These are phyloP conservation scores for Aureobasidium sp. DNA, from an alignment of 2,329 filamentous ascomycete species.

Conservation along the genomic window DNA sequence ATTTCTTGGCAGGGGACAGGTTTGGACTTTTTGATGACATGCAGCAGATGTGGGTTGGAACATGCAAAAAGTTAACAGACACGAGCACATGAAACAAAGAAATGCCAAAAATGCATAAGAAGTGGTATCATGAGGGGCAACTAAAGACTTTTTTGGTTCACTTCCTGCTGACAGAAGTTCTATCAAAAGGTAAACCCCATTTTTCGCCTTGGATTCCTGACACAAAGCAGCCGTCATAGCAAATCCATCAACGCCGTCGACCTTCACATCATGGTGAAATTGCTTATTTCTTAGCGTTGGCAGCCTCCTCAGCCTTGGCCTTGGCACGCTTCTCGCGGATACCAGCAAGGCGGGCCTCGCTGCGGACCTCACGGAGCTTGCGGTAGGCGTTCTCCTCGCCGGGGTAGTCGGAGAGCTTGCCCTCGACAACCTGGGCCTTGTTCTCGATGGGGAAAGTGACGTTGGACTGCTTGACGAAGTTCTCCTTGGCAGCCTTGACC, in stretches of 20 bases:
- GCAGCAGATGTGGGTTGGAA: no score
- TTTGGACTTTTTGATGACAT: not conserved
- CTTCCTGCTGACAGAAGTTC: slow-evolving; percentile 14
- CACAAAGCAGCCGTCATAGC: slow-evolving; percentile 16
- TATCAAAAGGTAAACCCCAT: slow-evolving; percentile 5
- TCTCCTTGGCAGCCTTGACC: slow-evolving; percentile 61
- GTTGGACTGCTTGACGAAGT: slow-evolving; percentile 33
- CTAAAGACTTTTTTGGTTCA: slow-evolving; percentile 17
- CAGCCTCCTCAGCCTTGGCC: slow-evolving; percentile 78
- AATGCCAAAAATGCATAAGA: slow-evolving; percentile 9
- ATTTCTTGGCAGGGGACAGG: not conserved
- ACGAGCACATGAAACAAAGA: not conserved
- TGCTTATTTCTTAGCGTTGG: slow-evolving; percentile 71
- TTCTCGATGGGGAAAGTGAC: slow-evolving; percentile 66
- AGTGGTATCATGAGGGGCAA: slow-evolving; percentile 17
- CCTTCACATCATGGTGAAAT: not conserved
- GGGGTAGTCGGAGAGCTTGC: slow-evolving; percentile 62
- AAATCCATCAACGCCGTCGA: slow-evolving; percentile 15
- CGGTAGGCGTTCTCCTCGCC: slow-evolving; percentile 80
- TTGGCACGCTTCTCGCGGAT: slow-evolving; percentile 87
- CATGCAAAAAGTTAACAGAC: not conserved
- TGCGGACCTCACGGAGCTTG: slow-evolving; percentile 76
- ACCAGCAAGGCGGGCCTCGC: slow-evolving; percentile 74
- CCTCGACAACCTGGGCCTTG: slow-evolving; percentile 68
- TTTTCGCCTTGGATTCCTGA: slow-evolving; percentile 3